Base-by-base conservation (phyloP, 2,329 filamentous ascomycete genomes). In the Capronia epimyces region DNA sequence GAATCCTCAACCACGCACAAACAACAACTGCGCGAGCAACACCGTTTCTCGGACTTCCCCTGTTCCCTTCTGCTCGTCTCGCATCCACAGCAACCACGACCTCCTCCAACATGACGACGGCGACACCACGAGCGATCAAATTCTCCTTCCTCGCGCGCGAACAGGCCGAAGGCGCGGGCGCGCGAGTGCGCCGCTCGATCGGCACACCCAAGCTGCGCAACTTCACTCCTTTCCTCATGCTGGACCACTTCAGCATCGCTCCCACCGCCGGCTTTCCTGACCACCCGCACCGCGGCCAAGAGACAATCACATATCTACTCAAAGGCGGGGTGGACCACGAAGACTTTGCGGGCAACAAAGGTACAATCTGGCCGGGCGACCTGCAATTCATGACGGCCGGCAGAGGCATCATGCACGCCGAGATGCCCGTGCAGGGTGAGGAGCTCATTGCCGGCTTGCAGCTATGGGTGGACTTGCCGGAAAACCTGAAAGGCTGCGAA, bases 331-430 rank as follows among this genome's bases (percentile, higher is more conserved):
- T 95, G 52, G 89, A 95, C 71, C 89, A 95, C 65, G 89, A 95
- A 71, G 89, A 95, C 68, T 95, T 95, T 61, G 84, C 87, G 1
- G 89, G 89, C 10, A 84, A 93, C 72, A 78, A 78, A 43, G 93
- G 91, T 51, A 93, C 86, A 2, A 88, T 97, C 60, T 78, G 84
- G 54, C 71, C 86, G 0, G 91, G 91, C n/a, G 91, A 96, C 66
- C 72, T 97, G 42, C 91, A 97, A 67, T 97, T 97, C 76, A 97
- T 97, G 93, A 96, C 91, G 0, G 91, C 91, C 1, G 91, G 91
- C 3, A 76, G 79, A 16, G 91, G 91, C 36, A 94, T 97, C 63
- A 86, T 96, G 69, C 93, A 97, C 69, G 88, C 90, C 31, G 91
- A 97, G 71, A 96, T 97, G 89, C 91, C 91, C 8, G 79, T 81